Evolutionary conservation across 108 stramenopile genomes (phyloP).

Genomic region (Nitzschia palea): DNA sequence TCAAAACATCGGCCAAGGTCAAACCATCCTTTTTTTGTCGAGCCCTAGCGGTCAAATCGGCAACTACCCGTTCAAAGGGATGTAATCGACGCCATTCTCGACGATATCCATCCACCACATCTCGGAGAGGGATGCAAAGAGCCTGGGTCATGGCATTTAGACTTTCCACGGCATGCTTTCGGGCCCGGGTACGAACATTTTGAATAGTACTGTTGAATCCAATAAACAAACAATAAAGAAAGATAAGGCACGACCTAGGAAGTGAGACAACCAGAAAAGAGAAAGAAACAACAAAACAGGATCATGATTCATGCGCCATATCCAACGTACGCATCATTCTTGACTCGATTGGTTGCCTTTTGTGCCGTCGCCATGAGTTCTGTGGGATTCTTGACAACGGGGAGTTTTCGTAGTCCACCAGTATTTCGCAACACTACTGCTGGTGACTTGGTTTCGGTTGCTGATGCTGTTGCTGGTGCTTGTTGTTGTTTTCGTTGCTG

Average conservation of each 20-base stretch:
- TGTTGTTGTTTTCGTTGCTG: neutral
- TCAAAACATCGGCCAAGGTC: slow-evolving; percentile 48
- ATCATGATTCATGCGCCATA: no score
- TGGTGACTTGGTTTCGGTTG: neutral
- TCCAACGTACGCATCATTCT: slow-evolving; percentile 46
- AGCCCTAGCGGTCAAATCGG: slow-evolving; percentile 84
- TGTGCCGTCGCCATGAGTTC: slow-evolving; percentile 71
- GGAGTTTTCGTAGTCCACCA: slow-evolving; percentile 75
- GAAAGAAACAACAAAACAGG: neutral
- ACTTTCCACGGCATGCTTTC: slow-evolving; percentile 76
- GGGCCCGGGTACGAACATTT: slow-evolving; percentile 64
- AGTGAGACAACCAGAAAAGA: no score
- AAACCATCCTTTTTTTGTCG: slow-evolving; percentile 79
- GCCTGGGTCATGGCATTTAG: slow-evolving; percentile 78
- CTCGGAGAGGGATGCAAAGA: slow-evolving; percentile 79
- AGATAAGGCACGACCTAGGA: no score
- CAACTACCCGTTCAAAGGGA: slow-evolving; percentile 93
- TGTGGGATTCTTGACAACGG: slow-evolving; percentile 63
- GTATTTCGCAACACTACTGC: slow-evolving; percentile 35
- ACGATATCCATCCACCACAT: slow-evolving; percentile 78
- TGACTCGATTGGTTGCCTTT: slow-evolving; percentile 40
- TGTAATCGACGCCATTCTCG: slow-evolving; percentile 74
- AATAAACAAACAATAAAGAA: neutral
- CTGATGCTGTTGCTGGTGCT: neutral
- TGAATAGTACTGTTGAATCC: slow-evolving; percentile 11